A percentile compares a stretch with the other conserved stretches of the same genome.
Conservation (phyloP, 1,284 basidiomycete genomes). For the Cystobasidium pallidum region DNA sequence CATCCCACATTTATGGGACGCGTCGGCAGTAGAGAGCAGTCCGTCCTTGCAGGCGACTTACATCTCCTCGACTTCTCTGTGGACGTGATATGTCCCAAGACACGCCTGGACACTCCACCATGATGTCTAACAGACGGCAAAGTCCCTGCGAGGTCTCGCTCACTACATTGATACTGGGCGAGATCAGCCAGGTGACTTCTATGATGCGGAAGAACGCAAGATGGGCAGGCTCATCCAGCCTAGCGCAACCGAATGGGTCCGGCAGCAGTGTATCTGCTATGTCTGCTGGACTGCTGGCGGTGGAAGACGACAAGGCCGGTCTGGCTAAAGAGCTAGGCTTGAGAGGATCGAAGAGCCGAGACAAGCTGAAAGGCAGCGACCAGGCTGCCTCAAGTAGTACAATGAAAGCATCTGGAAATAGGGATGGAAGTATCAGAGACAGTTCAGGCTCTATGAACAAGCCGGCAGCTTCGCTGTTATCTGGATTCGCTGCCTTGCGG, state of each 20-base stretch:
- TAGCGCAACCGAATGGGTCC: not conserved
- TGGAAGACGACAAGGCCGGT: constrained; percentile 26
- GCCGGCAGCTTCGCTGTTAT: constrained; percentile 64
- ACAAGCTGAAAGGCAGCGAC: constrained; percentile 55
- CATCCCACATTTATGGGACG: too few relatives aligned
- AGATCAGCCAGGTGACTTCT: constrained; percentile 89
- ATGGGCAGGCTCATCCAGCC: constrained; percentile 65
- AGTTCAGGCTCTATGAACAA: constrained; percentile 7
- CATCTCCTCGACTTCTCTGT: too few relatives aligned
- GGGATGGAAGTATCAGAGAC: constrained; percentile 1
- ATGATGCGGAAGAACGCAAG: constrained; percentile 96
- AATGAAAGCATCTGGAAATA: constrained; percentile 61
- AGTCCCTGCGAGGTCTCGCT: constrained; percentile 58
- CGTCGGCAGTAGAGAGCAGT: too few relatives aligned
- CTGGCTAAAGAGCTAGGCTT: constrained; percentile 71
- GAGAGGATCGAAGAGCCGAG: constrained; percentile 60
- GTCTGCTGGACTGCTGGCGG: constrained; percentile 25
- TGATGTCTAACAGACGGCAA: not conserved
- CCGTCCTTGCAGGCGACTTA: too few relatives aligned
- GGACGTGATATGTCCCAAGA: not conserved
- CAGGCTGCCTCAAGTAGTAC: constrained; percentile 59
- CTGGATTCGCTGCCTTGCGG: constrained; percentile 85
- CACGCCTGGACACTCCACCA: constrained; percentile 8
- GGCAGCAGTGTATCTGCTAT: constrained; percentile 11
- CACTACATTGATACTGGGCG: constrained; percentile 79